These are phyloP conservation scores for Cystofilobasidium ferigula DNA, from an alignment of 768 basidiomycete genomes.

Conservation along the genomic window DNA sequence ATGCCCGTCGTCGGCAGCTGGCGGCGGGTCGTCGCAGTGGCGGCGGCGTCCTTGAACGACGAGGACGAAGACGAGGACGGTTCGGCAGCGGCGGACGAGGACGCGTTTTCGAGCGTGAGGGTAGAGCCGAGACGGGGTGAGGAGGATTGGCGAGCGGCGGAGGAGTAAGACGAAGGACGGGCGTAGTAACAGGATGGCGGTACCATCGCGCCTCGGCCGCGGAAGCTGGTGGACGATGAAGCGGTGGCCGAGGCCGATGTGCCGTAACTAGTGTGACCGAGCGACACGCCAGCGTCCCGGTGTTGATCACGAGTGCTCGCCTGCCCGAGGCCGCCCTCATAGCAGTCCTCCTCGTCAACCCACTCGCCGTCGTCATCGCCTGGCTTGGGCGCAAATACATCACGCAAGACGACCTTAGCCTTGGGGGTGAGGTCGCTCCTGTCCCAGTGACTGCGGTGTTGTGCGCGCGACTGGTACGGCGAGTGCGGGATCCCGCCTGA, in stretches of 20 bases:
- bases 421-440: conserved; percentile 10
- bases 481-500: conserved; percentile 38
- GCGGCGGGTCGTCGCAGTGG: conserved; percentile 8
- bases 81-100: conserved; percentile 3
- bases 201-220: not conserved
- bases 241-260: not conserved
- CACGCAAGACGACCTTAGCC: conserved; percentile 32
- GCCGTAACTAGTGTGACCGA: not conserved
- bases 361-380: conserved; percentile 35
- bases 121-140: not conserved
- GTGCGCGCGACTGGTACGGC: conserved; percentile 35
- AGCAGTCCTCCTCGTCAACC: conserved; percentile 36
- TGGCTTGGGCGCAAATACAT: conserved; percentile 37
- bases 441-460: conserved; percentile 48
- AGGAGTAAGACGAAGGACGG: not conserved
- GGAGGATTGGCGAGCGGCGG: not conserved
- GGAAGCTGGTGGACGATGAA: not conserved
- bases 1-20: conserved; percentile 9
- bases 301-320: not conserved
- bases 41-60: too few relatives aligned
- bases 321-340: conserved; percentile 38
- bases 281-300: not conserved
- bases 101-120: not conserved
- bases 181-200: not conserved
- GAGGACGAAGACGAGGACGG: conserved; percentile 8